Evolutionary conservation across 345 rosid species (phyloP), one percentile per base, ranked within the genome.

Genomic region (Adansonia digitata): DNA sequence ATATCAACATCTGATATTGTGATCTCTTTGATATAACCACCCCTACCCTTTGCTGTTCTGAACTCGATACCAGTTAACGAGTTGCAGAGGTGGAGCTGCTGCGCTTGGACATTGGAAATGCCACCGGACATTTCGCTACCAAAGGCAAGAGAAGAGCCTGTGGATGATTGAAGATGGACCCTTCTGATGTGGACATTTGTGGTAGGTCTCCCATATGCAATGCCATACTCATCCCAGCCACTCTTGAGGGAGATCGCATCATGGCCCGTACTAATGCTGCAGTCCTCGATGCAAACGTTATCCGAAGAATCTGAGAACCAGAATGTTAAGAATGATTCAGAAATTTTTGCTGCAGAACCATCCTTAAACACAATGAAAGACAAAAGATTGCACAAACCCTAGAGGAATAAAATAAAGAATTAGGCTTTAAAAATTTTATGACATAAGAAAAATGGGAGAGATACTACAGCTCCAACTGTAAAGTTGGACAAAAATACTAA

Each of bases 101-200:
- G 89, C 26, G 87, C 89, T 14, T 71, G 86, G 15, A 92, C 79
- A 62, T 86, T 79, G 0, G 92, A 90, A 74, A 94, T 88, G 60
- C 98, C 98, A 34, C 98, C 97, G 7, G 98, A 94, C 98, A 94
- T 94, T 77, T 94, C 97, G 45, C 98, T 94, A 3, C 98, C 98
- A n/a, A 91, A 91, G 72, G 98, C 89, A 65, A 94, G 83, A 40
- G 86, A 82, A 4, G 98, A 86, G 20, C 98, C 99, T 0, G 95
- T 81, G 45, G 84, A 85, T 65, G 99, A 94, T 74, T 84, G 88
- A 39, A 94, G 83, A 61, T 71, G 78, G 69, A 88, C 91, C 82
- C 82, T 80, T 68, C 96, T 82, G 63, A 94, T 88, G 73, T 87
- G 91, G 6, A 90, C 85, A 7, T 85, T 60, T 2, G 77, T 79